Conservation (phyloP, 2,329 filamentous ascomycete species). For the Aspergillus glaucus region DNA sequence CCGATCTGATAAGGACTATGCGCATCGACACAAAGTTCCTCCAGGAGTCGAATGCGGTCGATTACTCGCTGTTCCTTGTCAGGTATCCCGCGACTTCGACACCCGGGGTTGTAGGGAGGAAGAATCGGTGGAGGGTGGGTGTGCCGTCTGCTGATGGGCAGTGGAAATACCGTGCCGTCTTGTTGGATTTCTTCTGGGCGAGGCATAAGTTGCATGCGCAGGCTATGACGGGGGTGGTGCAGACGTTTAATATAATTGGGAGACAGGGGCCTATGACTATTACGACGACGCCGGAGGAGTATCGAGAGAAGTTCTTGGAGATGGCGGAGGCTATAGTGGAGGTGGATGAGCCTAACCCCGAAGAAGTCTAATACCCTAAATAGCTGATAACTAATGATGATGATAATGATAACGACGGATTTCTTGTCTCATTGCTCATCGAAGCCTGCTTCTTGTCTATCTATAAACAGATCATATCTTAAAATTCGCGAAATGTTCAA, state of each 20-base stretch:
- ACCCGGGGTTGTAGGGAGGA: constrained; percentile 25
- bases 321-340: constrained; percentile 47
- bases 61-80: constrained; percentile 69
- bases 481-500: neutral
- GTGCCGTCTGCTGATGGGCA: constrained; percentile 56
- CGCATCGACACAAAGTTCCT: constrained; percentile 59
- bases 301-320: constrained; percentile 51
- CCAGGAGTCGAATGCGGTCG: constrained; percentile 58
- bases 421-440: constrained; percentile 3
- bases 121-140: constrained; percentile 55
- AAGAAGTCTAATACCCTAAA: neutral
- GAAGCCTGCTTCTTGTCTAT: neutral
- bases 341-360: constrained; percentile 10
- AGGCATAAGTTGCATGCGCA: constrained; percentile 63
- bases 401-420: neutral
- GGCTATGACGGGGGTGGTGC: constrained; percentile 60
- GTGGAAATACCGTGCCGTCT: constrained; percentile 60
- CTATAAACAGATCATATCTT: constrained; percentile 1
- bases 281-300: constrained; percentile 63
- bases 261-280: constrained; percentile 67
- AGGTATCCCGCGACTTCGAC: constrained; percentile 44
- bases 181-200: constrained; percentile 74
- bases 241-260: constrained; percentile 57
- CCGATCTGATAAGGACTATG: constrained; percentile 51
- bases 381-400: neutral